A percentile compares a stretch with the other conserved stretches of the same genome.
These are phyloP conservation scores for Trichophyton mentagrophytes DNA, from an alignment of 2,329 filamentous ascomycete genomes.

Conservation along the genomic window DNA sequence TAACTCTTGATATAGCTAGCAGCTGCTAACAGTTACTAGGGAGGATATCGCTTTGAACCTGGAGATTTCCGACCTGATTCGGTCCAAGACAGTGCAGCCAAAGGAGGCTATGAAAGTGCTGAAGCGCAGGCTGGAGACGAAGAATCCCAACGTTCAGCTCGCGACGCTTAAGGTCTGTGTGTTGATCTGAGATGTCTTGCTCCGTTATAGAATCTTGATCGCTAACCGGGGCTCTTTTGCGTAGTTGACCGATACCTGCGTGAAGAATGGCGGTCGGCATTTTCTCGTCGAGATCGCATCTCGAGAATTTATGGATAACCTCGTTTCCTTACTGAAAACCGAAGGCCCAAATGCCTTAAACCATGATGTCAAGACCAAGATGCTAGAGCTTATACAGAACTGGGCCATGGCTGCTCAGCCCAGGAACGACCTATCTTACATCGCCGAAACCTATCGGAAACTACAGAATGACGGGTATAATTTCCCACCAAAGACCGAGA, in stretches of 20 bases:
- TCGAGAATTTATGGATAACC: slow-evolving; percentile 94
- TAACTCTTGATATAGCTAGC: background rate
- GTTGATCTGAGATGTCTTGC: background rate
- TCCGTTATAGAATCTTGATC: background rate
- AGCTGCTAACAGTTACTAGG: slow-evolving; percentile 34
- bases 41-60: slow-evolving; percentile 96
- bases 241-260: slow-evolving; percentile 89
- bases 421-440: slow-evolving; percentile 69
- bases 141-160: slow-evolving; percentile 93
- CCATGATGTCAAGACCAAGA: slow-evolving; percentile 73
- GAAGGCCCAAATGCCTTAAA: slow-evolving; percentile 64
- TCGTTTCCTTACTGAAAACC: slow-evolving; percentile 77
- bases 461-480: slow-evolving; percentile 74
- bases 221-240: slow-evolving; percentile 8
- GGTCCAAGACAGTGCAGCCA: slow-evolving; percentile 92
- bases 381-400: slow-evolving; percentile 81
- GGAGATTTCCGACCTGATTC: slow-evolving; percentile 94
- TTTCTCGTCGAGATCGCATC: slow-evolving; percentile 93
- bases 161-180: slow-evolving; percentile 70
- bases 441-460: slow-evolving; percentile 72
- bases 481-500: slow-evolving; percentile 74
- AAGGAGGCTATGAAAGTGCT: slow-evolving; percentile 97
- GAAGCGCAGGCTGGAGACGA: slow-evolving; percentile 88
- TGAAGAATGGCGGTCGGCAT: slow-evolving; percentile 94
- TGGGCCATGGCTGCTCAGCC: slow-evolving; percentile 87